Base-by-base conservation (phyloP, 169 alveolate species). In the Cryptosporidium canis region DNA sequence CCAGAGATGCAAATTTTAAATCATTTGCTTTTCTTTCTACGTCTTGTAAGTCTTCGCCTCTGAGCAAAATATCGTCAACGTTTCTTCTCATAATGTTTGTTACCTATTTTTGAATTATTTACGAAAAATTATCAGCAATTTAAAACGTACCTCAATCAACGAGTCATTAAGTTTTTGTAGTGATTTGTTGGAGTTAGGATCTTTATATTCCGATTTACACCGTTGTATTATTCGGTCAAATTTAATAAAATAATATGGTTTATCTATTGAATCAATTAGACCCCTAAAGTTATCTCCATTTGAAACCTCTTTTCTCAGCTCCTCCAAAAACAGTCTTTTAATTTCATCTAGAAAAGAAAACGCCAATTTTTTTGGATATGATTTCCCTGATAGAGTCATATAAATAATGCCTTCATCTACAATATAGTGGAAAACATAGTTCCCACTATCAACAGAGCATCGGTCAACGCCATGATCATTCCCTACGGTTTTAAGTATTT, bases 291-390 rank as follows among this genome's bases (percentile, higher is more conserved):
- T 96, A 9, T 85, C 92, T 39, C 92, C 84, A 35, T 94, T 90
- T 21, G 96, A 96, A 70, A 87, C 94, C 48, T 92, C 92, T 41
- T 85, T 91, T 56, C 84, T 85, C 48, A 93, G 83, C 82, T 95
- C 97, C 61, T 95, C 96, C 21, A 77, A 70, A 65, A 95, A 94
- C 41, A 90, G 70, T 3, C 90, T 90, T 18, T 63, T 82, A 5
- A 95, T 63, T 44, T 95, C 97, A n/a, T 92, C 92, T 29, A 95
- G 83, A 66, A 85, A 95, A 14, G 95, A 68, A 66, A 95, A 93
- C 47, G 97, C 97, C 18, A 94, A 72, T 58, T 94, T 92, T 65
- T 93, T 92, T n/a, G 97, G 97, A 58, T 93, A 95, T 39, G 90
- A 71, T 41, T 65, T 64, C 39, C 91, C 96, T 31, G 96, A 92